Evolutionary conservation across 202 grass and related monocot genomes (phyloP), one percentile per base, ranked within the genome.

Genomic region (Saccharum hybrid): DNA sequence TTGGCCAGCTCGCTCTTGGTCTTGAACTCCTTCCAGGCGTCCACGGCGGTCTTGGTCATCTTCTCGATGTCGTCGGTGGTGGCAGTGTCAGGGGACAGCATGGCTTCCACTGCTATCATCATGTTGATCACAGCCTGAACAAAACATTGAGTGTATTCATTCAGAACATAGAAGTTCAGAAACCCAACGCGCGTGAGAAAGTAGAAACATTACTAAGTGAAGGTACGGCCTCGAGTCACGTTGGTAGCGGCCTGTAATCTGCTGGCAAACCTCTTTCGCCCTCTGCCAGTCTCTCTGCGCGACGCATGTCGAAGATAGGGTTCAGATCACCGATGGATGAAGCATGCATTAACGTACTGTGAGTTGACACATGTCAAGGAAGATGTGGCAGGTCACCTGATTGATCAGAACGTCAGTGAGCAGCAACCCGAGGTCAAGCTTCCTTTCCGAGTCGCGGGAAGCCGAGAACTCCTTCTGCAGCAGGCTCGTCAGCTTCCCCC

Each of bases 121-220:
- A 87, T 89, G 61, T 96, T 85, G 72, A 96, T 83, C 49, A 87
- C 77, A 83, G 86, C 86, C 90, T 96, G 80, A 3, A 65, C 28
- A 75, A 70, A 83, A 60, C 63, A 54, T 64, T 3, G 7, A 68
- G 11, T 34, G 49, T 16, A 66, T 61, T 56, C 51, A 52, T 61
- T 51, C 68, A 66, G 75, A 36, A 15, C 0, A 74, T 26, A 60
- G 7, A 8, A 43, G 14, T 45, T 54, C 10, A 14, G 31, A 19
- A 26, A 65, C 38, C 31, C 31, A 33, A 33, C 31, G 31, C 31
- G 31, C 31, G 31, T 30, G 57, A 26, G 16, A 10, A 57, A 22
- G 42, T 33, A 26, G 13, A 51, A 26, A 63, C 74, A 75, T 72
- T 72, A 92, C 92, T 71, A 83, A 9, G 22, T 83, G 80, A 21